phyloP scores from a whole-genome alignment of 495 filamentous ascomycete species.

The Parathielavia hyrcaniae region DNA sequence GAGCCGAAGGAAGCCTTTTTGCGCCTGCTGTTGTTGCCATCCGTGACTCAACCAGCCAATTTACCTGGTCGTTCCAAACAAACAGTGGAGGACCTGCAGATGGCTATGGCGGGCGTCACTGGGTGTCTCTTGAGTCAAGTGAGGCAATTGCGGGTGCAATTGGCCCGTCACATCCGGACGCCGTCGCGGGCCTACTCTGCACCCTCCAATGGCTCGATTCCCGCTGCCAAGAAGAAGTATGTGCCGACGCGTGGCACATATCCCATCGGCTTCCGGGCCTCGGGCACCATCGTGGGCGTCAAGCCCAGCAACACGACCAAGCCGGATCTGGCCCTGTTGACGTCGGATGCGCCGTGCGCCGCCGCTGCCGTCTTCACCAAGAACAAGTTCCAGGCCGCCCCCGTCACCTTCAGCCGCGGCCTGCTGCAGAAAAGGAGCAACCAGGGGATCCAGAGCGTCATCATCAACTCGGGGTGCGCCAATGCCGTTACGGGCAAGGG shows the following conservation, averaged over 20 bases:
- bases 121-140: constrained; percentile 25
- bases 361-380: constrained; percentile 94
- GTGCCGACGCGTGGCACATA: constrained; percentile 80
- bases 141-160: constrained; percentile 28
- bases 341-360: constrained; percentile 81
- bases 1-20: constrained; percentile 8
- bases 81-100: constrained; percentile 5
- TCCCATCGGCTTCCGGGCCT: constrained; percentile 82
- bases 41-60: constrained; percentile 2
- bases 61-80: neutral
- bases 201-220: constrained; percentile 55
- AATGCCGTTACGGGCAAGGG: constrained; percentile 96
- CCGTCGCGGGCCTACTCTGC: constrained; percentile 50
- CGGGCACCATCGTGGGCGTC: constrained; percentile 84
- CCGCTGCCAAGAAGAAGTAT: constrained; percentile 75
- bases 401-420: constrained; percentile 73
- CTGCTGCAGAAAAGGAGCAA: constrained; percentile 61
- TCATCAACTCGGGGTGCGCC: constrained; percentile 94
- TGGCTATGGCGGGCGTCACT: constrained; percentile 26
- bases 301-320: constrained; percentile 85
- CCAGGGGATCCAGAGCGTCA: constrained; percentile 66
- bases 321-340: constrained; percentile 82
- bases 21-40: constrained; percentile 1
- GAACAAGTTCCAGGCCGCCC: constrained; percentile 97
- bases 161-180: constrained; percentile 19